Base-by-base conservation (phyloP, 225 moss, liverwort and hornwort species). In the Ulota crispa region DNA sequence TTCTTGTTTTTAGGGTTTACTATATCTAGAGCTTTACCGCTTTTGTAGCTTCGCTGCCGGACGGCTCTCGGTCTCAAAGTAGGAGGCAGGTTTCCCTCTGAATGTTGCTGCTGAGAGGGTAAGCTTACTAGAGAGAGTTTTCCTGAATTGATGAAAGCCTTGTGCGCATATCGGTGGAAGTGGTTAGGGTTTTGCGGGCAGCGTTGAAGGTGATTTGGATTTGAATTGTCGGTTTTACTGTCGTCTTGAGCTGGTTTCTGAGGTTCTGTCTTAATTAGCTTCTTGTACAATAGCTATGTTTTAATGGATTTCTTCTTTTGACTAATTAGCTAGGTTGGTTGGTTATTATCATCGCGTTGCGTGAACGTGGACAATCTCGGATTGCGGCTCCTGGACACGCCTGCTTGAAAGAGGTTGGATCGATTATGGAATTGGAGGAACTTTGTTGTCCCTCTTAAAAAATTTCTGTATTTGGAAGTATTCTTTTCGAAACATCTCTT, bases 281-380 rank as follows among this genome's bases (percentile, higher is more conserved):
- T 70, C 20, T 9, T 64, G 28, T 37, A 67, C 36, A 59, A 36
- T 28, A 70, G 37, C 42, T 6, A 19, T 69, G 68, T 63, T n/a
- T 36, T 24, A 36, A 1, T 21, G 5, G 39, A 39, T 15, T 53
- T 70, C 54, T 14, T 24, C 55, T 37, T 75, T 30, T 60, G 34
- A 28, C 72, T 67, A 52, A 47, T 41, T 23, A 66, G 59, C 24
- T 6, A 42, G 67, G 23, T 68, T 72, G 60, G 30, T 83, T 72
- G 60, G 37, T 59, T 31, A 14, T 56, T 56, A 18, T 27, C 21
- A 30, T 69, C 37, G 81, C 78, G 81, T 83, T 83, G 57, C 45
- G 20, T 23, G 83, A 64, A 52, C 66, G 81, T 53, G 68, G 77
- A 78, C 64, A 56, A 80, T 81, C 81, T 81, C 85, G 83, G 89